Evolutionary conservation across 345 rosid species (phyloP).

Genomic region (Lepidium africanum): DNA sequence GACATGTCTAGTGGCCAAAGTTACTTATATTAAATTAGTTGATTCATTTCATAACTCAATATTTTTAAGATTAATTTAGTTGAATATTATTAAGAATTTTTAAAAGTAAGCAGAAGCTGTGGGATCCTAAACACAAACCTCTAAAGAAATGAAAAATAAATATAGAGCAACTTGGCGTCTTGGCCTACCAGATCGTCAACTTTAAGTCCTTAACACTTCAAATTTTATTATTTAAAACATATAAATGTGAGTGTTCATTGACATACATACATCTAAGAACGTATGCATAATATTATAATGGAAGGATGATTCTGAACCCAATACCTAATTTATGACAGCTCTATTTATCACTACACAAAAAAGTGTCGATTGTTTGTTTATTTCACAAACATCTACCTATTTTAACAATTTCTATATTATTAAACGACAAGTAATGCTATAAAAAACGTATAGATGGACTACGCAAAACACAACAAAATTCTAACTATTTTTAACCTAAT

Average conservation of each 20-base stretch:
- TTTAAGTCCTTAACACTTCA: constrained; percentile 24
- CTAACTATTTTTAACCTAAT: no score
- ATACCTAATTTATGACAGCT: constrained; percentile 27
- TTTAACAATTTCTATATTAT: background rate
- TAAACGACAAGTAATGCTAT: background rate
- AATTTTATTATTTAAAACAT: background rate
- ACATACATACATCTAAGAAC: constrained; percentile 13
- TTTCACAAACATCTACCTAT: background rate
- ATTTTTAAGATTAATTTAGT: background rate
- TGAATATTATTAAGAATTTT: background rate
- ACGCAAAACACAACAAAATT: no score
- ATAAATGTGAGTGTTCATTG: constrained; percentile 23
- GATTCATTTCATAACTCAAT: background rate
- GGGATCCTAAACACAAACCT: constrained; percentile 34
- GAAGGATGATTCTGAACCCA: constrained; percentile 5
- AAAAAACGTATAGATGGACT: no score
- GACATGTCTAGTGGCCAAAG: constrained; percentile 26
- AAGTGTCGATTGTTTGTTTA: background rate
- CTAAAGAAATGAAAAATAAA: constrained; percentile 16
- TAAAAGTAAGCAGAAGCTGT: constrained; percentile 16
- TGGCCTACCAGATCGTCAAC: constrained; percentile 28
- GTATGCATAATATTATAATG: constrained; percentile 10
- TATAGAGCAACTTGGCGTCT: constrained; percentile 19
- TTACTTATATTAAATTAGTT: background rate
- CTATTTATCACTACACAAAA: constrained; percentile 3